Percentiles rank a stretch among this genome's conserved stretches.
Evolutionary conservation across 2,329 filamentous ascomycete genomes (phyloP).

Genomic region (Penicillium sp.): DNA sequence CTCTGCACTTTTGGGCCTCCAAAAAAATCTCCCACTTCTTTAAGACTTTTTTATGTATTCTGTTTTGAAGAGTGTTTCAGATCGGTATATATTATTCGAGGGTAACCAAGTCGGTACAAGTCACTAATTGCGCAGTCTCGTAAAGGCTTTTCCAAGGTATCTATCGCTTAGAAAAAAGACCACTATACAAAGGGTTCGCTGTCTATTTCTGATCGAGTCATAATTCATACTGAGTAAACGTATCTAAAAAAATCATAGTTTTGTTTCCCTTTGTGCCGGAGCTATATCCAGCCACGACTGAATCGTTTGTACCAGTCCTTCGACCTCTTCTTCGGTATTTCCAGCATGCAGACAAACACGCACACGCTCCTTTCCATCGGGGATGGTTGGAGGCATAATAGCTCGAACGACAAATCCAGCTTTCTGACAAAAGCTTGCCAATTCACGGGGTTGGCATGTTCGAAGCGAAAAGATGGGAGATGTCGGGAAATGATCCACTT

Average conservation of each 20-base stretch:
- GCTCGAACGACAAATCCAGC: constrained; percentile 62
- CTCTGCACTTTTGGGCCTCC: not conserved
- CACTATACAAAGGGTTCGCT: not conserved
- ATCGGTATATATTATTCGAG: too few species aligned
- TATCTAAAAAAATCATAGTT: not conserved
- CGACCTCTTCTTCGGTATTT: constrained; percentile 60
- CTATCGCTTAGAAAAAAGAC: not conserved
- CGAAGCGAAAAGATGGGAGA: constrained; percentile 67
- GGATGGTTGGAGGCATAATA: constrained; percentile 69
- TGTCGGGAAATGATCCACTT: constrained; percentile 45
- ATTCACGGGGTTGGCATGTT: constrained; percentile 56
- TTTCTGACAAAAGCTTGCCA: constrained; percentile 62
- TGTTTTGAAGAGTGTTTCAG: too few species aligned
- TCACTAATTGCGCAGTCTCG: too few species aligned
- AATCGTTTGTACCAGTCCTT: constrained; percentile 53
- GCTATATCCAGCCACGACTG: constrained; percentile 46
- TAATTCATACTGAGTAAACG: not conserved
- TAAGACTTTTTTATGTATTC: too few species aligned
- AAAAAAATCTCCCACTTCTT: too few species aligned
- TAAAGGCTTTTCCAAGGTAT: too few species aligned
- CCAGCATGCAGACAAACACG: constrained; percentile 68
- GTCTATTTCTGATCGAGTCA: not conserved
- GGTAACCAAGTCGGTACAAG: too few species aligned
- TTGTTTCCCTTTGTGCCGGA: not conserved
- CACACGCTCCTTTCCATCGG: constrained; percentile 62